Evolutionary conservation across 345 rosid species (phyloP), one percentile per base, ranked within the genome.

Genomic region (Hibiscus tridactylites): DNA sequence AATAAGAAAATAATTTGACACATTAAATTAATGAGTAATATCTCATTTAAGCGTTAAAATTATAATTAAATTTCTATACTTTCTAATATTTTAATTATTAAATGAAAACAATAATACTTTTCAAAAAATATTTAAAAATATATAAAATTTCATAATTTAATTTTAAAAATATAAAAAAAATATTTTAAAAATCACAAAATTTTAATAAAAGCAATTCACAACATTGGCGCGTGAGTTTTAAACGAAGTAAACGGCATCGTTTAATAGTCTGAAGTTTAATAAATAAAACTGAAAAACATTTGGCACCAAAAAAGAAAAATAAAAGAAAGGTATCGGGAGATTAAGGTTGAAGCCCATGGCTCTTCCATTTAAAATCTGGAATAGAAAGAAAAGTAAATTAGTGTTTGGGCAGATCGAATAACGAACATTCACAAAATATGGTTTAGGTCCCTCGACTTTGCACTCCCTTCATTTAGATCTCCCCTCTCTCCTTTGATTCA

Each of bases 391-490:
- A 54, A 54, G 4, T 19, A 19, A 54, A 17, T 54, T 17, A 17
- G 59, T 19, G 59, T 50, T 5, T 54, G 28, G 59, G 11, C 28
- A 54, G 59, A 19, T 54, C 28, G 2, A 19, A 2, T 50, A 50
- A 50, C 56, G 7, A 50, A 50, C 56, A 50, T 50, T 50, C 26
- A 11, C n/a, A 64, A 39, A 65, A 39, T 19, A 65, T 65, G 68
- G 53, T 65, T 65, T 28, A 42, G 52, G 53, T 65, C 44, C 31
- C 52, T 29, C 52, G 24, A 6, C 68, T 39, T 64, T 64, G 3
- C n/a, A 24, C 19, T 65, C 24, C 5, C 19, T 65, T 65, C 56
- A 6, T 65, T 66, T 66, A 24, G 70, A 66, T 66, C 33, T 66
- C 24, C 3, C 35, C 12, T 47, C 21, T 66, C 37, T 29, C 56